These are phyloP conservation scores for Pythium angustatum DNA, from an alignment of 352 stramenopile genomes.

Conservation along the genomic window DNA sequence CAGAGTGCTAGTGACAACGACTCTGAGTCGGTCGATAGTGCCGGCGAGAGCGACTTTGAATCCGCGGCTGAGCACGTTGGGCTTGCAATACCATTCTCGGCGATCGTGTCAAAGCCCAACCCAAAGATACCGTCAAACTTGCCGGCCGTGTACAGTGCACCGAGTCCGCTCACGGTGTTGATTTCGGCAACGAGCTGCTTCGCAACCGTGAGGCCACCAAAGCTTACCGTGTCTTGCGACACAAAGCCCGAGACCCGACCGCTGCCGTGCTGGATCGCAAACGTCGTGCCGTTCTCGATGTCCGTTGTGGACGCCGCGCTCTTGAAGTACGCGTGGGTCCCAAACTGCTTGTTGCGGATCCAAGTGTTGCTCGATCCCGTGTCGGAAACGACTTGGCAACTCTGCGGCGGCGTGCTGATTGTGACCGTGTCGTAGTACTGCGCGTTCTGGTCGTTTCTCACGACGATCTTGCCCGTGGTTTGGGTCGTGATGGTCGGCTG, in stretches of 20 bases:
- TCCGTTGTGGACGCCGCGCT: conserved; percentile 84
- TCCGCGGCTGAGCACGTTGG: no score
- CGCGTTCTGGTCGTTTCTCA: conserved; percentile 91
- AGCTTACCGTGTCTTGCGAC: conserved; percentile 83
- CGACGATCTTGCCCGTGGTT: conserved; percentile 54
- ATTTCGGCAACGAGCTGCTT: conserved; percentile 95
- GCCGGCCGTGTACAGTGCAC: conserved; percentile 91
- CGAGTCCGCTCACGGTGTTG: conserved; percentile 94
- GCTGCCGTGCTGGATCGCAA: conserved; percentile 95
- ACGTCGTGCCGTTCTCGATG: conserved; percentile 89
- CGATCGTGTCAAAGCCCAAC: conserved; percentile 94
- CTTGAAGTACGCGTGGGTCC: conserved; percentile 84
- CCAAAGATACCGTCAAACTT: conserved; percentile 99
- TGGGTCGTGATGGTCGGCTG: background rate
- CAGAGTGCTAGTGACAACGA: no score
- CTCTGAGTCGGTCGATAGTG: no score
- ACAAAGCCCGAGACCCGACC: conserved; percentile 92
- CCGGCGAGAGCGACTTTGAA: no score
- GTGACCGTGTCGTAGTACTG: conserved; percentile 94
- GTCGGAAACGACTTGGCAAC: conserved; percentile 96
- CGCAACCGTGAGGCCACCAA: conserved; percentile 59
- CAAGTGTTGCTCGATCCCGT: conserved; percentile 96
- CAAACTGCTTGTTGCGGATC: conserved; percentile 85
- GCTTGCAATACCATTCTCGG: conserved; percentile 89
- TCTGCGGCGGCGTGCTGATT: conserved; percentile 89